Conservation (phyloP, 163 green algal species). For the Chloroidium sp. region DNA sequence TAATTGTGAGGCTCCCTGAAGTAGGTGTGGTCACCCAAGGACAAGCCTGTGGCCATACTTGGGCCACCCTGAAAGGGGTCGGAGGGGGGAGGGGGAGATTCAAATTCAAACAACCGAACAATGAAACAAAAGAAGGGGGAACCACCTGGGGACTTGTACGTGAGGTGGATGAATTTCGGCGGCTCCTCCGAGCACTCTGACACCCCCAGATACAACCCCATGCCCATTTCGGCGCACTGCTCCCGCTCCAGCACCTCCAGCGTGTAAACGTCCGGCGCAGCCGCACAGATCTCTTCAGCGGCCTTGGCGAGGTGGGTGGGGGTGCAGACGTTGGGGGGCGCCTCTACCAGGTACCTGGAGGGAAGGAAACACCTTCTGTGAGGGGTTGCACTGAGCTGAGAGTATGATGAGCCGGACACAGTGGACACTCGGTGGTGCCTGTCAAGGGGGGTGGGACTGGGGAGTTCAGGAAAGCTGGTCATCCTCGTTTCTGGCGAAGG, state of each 20-base stretch:
- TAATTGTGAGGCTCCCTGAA: no score
- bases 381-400: background rate
- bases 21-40: no score
- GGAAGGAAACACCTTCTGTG: background rate
- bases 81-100: no score
- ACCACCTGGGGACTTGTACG: slow-evolving; percentile 66
- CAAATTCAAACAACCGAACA: no score
- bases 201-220: slow-evolving; percentile 93
- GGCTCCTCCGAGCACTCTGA: slow-evolving; percentile 62
- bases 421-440: no score
- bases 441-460: no score
- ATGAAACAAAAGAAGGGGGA: background rate
- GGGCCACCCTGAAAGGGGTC: no score
- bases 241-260: slow-evolving; percentile 72
- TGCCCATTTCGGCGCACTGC: slow-evolving; percentile 79
- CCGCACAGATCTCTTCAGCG: slow-evolving; percentile 61
- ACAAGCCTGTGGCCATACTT: no score
- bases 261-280: slow-evolving; percentile 55
- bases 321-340: slow-evolving; percentile 91
- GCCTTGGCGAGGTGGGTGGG: slow-evolving; percentile 73
- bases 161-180: slow-evolving; percentile 96
- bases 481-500: no score
- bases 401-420: background rate
- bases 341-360: slow-evolving; percentile 80
- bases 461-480: no score